Percentiles rank a stretch among this genome's conserved stretches.
These are phyloP conservation scores for Chaetomiaceae sp. DNA, from an alignment of 2,329 filamentous ascomycete species.

Conservation along the genomic window DNA sequence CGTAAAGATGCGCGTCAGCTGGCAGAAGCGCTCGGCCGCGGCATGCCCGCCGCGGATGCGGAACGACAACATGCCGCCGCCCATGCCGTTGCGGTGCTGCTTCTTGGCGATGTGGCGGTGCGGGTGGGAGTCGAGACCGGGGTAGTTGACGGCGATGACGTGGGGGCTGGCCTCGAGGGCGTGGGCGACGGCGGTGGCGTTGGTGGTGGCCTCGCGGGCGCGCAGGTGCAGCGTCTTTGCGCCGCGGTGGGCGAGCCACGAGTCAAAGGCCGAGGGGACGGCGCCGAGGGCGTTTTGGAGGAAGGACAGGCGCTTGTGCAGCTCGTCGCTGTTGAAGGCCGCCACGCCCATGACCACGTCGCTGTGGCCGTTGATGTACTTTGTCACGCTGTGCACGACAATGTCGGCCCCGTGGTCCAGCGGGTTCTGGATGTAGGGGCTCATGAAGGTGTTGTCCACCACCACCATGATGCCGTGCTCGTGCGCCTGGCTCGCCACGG, in stretches of 20 bases:
- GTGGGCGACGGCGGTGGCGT: constrained; percentile 72
- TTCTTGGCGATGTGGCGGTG: constrained; percentile 79
- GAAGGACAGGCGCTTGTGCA: constrained; percentile 76
- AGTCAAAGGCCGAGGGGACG: constrained; percentile 91
- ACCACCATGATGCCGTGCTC: constrained; percentile 87
- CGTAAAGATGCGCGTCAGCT: constrained; percentile 83
- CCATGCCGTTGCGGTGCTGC: constrained; percentile 92
- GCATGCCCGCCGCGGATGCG: constrained; percentile 80
- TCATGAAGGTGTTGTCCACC: constrained; percentile 99
- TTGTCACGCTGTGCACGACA: constrained; percentile 94
- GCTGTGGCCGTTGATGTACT: constrained; percentile 97
- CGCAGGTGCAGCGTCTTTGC: constrained; percentile 95
- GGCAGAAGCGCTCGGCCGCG: constrained; percentile 89
- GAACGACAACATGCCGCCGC: constrained; percentile 97
- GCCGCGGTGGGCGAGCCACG: constrained; percentile 95
- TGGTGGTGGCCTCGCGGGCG: constrained; percentile 75
- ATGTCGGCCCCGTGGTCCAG: constrained; percentile 94
- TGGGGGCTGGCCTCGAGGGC: constrained; percentile 75
- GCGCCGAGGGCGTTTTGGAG: constrained; percentile 97
- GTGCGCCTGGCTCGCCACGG: constrained; percentile 78
- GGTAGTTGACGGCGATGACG: constrained; percentile 92
- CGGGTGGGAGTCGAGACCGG: constrained; percentile 80
- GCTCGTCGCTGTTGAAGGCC: constrained; percentile 82
- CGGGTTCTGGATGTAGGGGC: constrained; percentile 94
- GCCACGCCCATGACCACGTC: constrained; percentile 98